Evolutionary conservation across 2,329 filamentous ascomycete species (phyloP).

Genomic region (Ustilaginoidea virens): DNA sequence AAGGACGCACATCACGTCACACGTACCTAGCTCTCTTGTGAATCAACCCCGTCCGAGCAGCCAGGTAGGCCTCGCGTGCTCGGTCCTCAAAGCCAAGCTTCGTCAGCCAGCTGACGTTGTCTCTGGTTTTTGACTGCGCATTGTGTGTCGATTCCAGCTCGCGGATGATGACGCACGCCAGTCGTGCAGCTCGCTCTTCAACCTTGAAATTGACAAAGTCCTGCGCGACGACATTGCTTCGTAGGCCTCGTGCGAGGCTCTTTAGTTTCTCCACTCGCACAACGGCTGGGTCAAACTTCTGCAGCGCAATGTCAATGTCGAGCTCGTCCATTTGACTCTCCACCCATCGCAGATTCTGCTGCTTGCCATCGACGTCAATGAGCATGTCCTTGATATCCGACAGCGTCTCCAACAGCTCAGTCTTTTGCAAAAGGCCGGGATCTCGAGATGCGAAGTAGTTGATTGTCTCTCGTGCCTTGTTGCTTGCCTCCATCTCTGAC

Average conservation of each 20-base stretch:
- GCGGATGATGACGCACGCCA: conserved; percentile 63
- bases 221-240: conserved; percentile 74
- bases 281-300: conserved; percentile 76
- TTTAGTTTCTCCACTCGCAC: conserved; percentile 73
- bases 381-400: conserved; percentile 75
- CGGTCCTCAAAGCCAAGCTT: conserved; percentile 81
- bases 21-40: conserved; percentile 64
- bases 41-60: conserved; percentile 62
- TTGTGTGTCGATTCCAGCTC: conserved; percentile 66
- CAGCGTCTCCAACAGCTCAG: conserved; percentile 62
- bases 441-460: conserved; percentile 75
- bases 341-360: conserved; percentile 91
- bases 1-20: not conserved
- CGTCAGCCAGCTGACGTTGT: conserved; percentile 71
- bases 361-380: conserved; percentile 91
- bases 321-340: conserved; percentile 91
- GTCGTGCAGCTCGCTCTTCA: conserved; percentile 63
- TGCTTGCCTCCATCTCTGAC: conserved; percentile 74
- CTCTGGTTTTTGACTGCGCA: conserved; percentile 61
- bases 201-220: conserved; percentile 88
- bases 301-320: conserved; percentile 88
- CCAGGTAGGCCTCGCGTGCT: conserved; percentile 74
- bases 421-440: conserved; percentile 60
- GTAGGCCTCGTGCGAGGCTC: conserved; percentile 60
- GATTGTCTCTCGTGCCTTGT: conserved; percentile 70